phyloP scores from a whole-genome alignment of 139 green algal species.

The Asterochloris erici region DNA sequence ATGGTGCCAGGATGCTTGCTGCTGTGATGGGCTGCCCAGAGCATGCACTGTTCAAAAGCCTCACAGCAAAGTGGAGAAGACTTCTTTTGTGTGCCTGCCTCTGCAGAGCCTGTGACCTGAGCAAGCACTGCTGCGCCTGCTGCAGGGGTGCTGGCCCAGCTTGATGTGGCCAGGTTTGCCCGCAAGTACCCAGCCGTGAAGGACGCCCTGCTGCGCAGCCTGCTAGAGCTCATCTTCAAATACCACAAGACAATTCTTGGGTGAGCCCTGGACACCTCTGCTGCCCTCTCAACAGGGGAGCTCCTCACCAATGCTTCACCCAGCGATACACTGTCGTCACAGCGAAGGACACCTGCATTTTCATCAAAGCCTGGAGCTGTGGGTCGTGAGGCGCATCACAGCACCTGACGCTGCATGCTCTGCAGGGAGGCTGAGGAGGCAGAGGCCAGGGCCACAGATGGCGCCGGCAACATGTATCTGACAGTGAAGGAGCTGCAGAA shows the following conservation, averaged over 20 bases:
- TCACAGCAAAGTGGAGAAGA: not conserved
- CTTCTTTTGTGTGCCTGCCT: not conserved
- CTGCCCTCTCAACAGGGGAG: no score
- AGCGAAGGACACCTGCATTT: not conserved
- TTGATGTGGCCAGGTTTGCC: conserved; percentile 65
- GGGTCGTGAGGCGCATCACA: no score
- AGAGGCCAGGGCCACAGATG: conserved; percentile 45
- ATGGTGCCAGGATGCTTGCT: no score
- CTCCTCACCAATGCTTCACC: no score
- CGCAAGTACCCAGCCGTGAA: conserved; percentile 74
- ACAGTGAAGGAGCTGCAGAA: conserved; percentile 56
- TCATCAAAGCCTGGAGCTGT: no score
- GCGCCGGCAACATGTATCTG: conserved; percentile 55
- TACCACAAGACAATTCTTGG: conserved; percentile 53
- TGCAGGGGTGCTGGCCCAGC: conserved; percentile 37
- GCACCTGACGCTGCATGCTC: not conserved
- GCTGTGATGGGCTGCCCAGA: no score
- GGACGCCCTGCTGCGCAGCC: conserved; percentile 56
- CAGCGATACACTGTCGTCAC: not conserved
- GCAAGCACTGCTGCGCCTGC: not conserved
- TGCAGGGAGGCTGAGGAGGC: conserved; percentile 56
- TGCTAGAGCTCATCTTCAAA: conserved; percentile 60
- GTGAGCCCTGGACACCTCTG: not conserved
- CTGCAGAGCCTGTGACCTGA: not conserved
- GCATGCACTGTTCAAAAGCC: not conserved